Evolutionary conservation across 108 stramenopile species (phyloP).

Genomic region (Nitzschia putrida): DNA sequence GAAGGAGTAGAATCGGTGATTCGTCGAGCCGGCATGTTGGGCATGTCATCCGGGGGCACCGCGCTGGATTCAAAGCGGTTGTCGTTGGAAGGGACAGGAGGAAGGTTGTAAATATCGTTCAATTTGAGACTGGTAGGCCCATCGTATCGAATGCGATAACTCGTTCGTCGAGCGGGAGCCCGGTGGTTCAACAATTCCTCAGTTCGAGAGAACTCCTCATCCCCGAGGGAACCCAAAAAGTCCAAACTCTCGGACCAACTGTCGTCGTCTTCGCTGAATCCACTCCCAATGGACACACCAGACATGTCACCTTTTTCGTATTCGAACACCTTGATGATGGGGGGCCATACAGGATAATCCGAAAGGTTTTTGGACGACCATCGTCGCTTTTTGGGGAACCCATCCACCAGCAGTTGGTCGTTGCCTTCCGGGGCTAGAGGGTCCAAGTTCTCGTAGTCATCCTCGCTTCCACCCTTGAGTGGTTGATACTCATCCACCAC

Average conservation of each 20-base stretch:
- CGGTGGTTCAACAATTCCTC: constrained; percentile 1
- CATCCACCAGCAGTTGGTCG: constrained; percentile 11
- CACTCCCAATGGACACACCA: constrained; percentile 25
- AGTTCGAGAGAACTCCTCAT: constrained; percentile 8
- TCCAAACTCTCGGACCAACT: constrained; percentile 8
- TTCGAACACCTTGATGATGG: constrained; percentile 20
- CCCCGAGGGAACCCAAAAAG: constrained; percentile 9
- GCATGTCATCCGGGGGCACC: constrained; percentile 1
- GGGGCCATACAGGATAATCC: constrained; percentile 25
- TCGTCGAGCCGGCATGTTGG: constrained; percentile 21
- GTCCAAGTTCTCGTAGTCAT: neutral
- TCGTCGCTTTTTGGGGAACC: constrained; percentile 16
- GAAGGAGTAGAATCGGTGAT: constrained; percentile 7
- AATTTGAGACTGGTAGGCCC: constrained; percentile 18
- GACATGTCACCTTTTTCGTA: constrained; percentile 13
- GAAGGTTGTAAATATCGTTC: constrained; percentile 6
- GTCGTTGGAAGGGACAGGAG: neutral
- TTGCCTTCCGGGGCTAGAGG: neutral
- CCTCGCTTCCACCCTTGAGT: neutral
- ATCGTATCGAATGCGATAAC: constrained; percentile 30
- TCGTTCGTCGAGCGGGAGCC: constrained; percentile 10
- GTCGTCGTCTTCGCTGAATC: constrained; percentile 12
- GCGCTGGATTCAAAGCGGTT: constrained; percentile 13
- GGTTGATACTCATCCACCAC: neutral
- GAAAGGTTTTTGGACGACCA: constrained; percentile 21